Evolutionary conservation across 108 stramenopile genomes (phyloP), one percentile per base, ranked within the genome.

Genomic region (Halocafeteria seosinensis): DNA sequence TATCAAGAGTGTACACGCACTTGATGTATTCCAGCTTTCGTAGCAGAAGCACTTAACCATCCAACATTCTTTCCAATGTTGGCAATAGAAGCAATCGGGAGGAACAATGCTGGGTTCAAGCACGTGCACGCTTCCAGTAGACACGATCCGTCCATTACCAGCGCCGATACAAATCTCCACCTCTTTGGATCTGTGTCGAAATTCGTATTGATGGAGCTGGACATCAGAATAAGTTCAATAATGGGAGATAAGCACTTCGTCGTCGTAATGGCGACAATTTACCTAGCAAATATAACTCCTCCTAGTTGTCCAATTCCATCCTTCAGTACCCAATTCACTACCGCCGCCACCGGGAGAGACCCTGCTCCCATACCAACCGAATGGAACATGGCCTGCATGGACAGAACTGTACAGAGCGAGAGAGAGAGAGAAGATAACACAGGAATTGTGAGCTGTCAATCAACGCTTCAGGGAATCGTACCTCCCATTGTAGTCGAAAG

Each of bases 251-350:
- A n/a, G n/a, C n/a, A n/a, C n/a, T n/a, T n/a, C n/a, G n/a, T n/a
- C n/a, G n/a, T n/a, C n/a, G n/a, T n/a, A n/a, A n/a, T n/a, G n/a
- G n/a, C n/a, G n/a, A n/a, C n/a, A n/a, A n/a, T n/a, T n/a, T n/a
- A n/a, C n/a, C n/a, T n/a, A n/a, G n/a, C n/a, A 63, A 95, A 94
- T 0, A 87, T 38, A 8, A 95, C 76, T 30, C 91, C 91, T 5
- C 94, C 94, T 3, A 92, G 62, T 73, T 91, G 89, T 3, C 94
- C 94, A 9, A 90, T 70, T 21, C 92, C 92, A 65, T 95, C 94
- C 74, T 95, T 95, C 62, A 95, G 78, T 4, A 94, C 86, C 94
- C 94, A 95, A 68, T 93, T 91, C 21, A 91, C 67, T n/a, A 90
- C 87, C 33, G 92, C 95, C 5, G 95, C 92, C 70, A 93, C 76